Percentiles rank a stretch among this genome's conserved stretches.
Evolutionary conservation across 441 rosid species (phyloP).

Genomic region (Melastoma candidum): DNA sequence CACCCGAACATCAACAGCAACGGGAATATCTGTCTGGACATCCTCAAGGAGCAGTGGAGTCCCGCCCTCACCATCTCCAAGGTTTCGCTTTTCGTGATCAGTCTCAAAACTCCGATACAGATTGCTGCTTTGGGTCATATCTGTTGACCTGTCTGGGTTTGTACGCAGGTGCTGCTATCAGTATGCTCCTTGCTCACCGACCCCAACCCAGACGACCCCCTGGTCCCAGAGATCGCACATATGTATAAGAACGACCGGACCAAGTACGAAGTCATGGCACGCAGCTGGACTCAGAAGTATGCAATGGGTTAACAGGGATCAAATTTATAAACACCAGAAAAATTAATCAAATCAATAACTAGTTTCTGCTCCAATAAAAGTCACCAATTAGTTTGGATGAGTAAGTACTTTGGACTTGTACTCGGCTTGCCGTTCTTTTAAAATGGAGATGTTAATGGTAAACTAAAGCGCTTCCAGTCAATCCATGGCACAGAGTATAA

Average conservation of each 20-base stretch:
- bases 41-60: conserved; percentile 40
- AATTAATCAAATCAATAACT: too few relatives aligned
- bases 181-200: conserved; percentile 29
- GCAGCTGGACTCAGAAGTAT: conserved; percentile 32
- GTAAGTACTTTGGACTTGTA: too few relatives aligned
- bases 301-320: conserved; percentile 25
- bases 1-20: conserved; percentile 35
- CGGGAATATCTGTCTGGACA: conserved; percentile 32
- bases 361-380: too few relatives aligned
- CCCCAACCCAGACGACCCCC: conserved; percentile 35
- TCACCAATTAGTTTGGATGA: too few relatives aligned
- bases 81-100: conserved; percentile 4
- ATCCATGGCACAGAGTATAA: too few relatives aligned
- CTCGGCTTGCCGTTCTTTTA: too few relatives aligned
- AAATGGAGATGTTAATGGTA: too few relatives aligned
- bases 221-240: conserved; percentile 35
- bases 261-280: conserved; percentile 28
- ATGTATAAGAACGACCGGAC: conserved; percentile 24
- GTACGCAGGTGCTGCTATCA: conserved; percentile 24
- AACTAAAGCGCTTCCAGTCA: too few relatives aligned
- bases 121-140: too few relatives aligned
- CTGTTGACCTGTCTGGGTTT: too few relatives aligned
- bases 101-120: too few relatives aligned
- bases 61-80: conserved; percentile 36
- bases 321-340: neutral